Percentiles rank a stretch among this genome's conserved stretches.
phyloP scores from a whole-genome alignment of 805 yeast genomes.

The Spathaspora sp. region DNA sequence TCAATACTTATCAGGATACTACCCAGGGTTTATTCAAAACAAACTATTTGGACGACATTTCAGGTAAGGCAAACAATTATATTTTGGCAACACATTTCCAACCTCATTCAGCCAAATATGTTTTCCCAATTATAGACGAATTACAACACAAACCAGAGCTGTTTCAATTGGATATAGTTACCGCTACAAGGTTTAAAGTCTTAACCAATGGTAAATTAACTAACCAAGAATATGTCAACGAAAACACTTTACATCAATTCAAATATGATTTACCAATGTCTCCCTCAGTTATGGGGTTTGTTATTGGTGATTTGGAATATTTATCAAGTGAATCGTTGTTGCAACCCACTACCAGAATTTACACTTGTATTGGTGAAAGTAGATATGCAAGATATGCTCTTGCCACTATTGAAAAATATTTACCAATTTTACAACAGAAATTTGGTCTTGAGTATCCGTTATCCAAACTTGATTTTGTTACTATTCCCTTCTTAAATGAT shows the following conservation, averaged over 20 bases:
- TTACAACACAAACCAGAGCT: slow-evolving; percentile 46
- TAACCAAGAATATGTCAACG: slow-evolving; percentile 11
- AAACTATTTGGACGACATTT: slow-evolving; percentile 49
- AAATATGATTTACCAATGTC: slow-evolving; percentile 50
- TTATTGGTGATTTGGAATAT: slow-evolving; percentile 62
- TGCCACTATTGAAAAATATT: slow-evolving; percentile 39
- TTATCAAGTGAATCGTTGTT: background rate
- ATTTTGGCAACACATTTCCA: slow-evolving; percentile 71
- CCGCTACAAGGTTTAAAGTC: slow-evolving; percentile 44
- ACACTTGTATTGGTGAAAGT: slow-evolving; percentile 52
- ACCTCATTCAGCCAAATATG: slow-evolving; percentile 57
- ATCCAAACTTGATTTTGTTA: slow-evolving; percentile 61
- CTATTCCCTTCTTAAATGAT: slow-evolving; percentile 68
- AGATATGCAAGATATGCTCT: slow-evolving; percentile 48
- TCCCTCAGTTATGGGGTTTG: slow-evolving; percentile 64
- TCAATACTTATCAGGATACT: slow-evolving; percentile 49
- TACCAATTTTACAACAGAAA: slow-evolving; percentile 46
- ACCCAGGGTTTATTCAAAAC: slow-evolving; percentile 70
- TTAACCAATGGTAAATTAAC: slow-evolving; percentile 38
- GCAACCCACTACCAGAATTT: slow-evolving; percentile 34
- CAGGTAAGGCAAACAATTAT: slow-evolving; percentile 48
- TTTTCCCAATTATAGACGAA: slow-evolving; percentile 73
- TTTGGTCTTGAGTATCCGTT: slow-evolving; percentile 52
- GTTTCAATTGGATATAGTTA: slow-evolving; percentile 46
- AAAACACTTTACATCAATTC: slow-evolving; percentile 23